Evolutionary conservation across 2,329 filamentous ascomycete species (phyloP).

Genomic region (Blastomyces parvus): DNA sequence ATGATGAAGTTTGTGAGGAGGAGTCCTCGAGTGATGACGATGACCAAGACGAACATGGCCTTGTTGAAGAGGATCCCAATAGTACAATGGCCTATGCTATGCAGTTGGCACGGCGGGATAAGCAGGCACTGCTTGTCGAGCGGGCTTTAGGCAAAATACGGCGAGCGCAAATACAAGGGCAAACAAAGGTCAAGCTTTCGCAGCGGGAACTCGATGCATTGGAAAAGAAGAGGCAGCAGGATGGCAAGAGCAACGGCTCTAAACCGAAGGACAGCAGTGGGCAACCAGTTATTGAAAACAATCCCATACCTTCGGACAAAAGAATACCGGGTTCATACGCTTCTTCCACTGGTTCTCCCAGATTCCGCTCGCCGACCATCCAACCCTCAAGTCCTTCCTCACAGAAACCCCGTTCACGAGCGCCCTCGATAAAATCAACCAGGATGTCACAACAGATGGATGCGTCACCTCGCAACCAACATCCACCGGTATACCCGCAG

Average conservation of each 20-base stretch:
- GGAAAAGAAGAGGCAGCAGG: constrained; percentile 56
- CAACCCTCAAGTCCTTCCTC: constrained; percentile 29
- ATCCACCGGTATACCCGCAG: constrained; percentile 24
- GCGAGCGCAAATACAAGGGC: constrained; percentile 65
- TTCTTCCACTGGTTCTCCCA: constrained; percentile 42
- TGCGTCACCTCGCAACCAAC: constrained; percentile 28
- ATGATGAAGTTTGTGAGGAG: constrained; percentile 33
- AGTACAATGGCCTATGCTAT: constrained; percentile 38
- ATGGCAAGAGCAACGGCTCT: constrained; percentile 25
- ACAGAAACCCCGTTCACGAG: constrained; percentile 33
- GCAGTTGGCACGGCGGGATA: constrained; percentile 50
- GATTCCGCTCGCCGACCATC: constrained; percentile 29
- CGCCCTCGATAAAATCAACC: constrained; percentile 32
- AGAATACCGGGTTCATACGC: constrained; percentile 38
- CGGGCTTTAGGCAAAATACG: constrained; percentile 71
- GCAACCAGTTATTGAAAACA: constrained; percentile 11
- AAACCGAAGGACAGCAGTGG: constrained; percentile 20
- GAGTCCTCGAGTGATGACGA: constrained; percentile 36
- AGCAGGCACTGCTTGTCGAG: constrained; percentile 67
- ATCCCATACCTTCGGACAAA: constrained; percentile 18
- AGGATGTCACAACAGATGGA: constrained; percentile 26
- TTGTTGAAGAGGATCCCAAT: constrained; percentile 29
- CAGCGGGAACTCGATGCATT: constrained; percentile 72
- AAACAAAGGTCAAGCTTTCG: constrained; percentile 68
- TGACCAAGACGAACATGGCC: constrained; percentile 45